Evolutionary conservation across 2,329 filamentous ascomycete species (phyloP), one percentile per base, ranked within the genome.

Genomic region (Pseudocercospora pini-densiflorae): DNA sequence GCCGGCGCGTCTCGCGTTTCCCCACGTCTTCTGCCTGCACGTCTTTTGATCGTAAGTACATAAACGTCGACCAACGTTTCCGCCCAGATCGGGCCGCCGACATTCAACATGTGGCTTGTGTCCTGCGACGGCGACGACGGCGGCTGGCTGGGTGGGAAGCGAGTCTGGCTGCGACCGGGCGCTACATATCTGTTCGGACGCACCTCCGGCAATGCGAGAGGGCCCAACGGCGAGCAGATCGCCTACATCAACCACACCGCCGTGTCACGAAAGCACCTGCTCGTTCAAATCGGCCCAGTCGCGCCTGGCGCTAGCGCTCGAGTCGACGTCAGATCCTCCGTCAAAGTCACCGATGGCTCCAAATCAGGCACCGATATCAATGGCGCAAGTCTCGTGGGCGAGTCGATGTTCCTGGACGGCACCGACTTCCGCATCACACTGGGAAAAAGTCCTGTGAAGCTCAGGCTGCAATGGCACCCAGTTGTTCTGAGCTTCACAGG

Each of bases 231-330:
- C 72, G 84, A 76, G 29, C 75, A 75, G 23, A 65, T 88, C 2
- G 88, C 92, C 71, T 88, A 87, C 24, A 91, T 97, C 71, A 87
- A 90, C 5, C 87, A 95, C 74, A 92, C 91, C 74, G 91, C 90
- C 0, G 92, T 99, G 58, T 99, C 95, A 33, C 87, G 94, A 64
- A 92, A 95, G 75, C 95, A 99, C 79, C 82, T 97, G 70, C 89
- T 89, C 33, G 89, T 99, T 59, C 85, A 88, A 49, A 88, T 98
- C 6, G 88, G 86, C 55, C 73, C 81, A 0, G 90, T 94, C 43
- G 80, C 83, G 47, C 81, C 88, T 14, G 90, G 88, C 57, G 88
- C 92, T 75, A 91, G 89, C 62, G 65, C 67, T 9, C 71, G 64
- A 3, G 81, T 91, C 14, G 84, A 87, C 65, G 85, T 84, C 47